These are phyloP conservation scores for Hanseniaspora gamundiae DNA, from an alignment of 1,139 yeast species.

Conservation along the genomic window DNA sequence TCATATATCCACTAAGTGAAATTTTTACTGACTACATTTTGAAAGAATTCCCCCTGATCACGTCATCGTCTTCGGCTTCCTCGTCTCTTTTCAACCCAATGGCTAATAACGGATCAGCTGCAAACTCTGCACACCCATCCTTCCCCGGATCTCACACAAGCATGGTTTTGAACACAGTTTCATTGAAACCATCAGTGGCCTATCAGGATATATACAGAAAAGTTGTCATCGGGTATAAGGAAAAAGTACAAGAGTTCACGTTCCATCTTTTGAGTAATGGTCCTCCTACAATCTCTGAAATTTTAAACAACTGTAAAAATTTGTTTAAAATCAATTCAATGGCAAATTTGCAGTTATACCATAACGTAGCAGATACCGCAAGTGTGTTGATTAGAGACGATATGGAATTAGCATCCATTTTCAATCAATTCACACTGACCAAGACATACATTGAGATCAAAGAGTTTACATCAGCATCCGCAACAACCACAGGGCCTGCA, in stretches of 20 bases:
- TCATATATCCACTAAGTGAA: conserved; percentile 52
- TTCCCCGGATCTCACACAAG: background rate
- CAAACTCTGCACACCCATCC: background rate
- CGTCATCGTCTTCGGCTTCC: background rate
- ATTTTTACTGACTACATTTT: conserved; percentile 52
- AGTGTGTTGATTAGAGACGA: conserved; percentile 16
- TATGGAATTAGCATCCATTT: conserved; percentile 17
- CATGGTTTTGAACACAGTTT: conserved; percentile 17
- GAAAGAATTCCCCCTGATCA: conserved; percentile 43
- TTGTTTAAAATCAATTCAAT: background rate
- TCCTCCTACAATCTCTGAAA: conserved; percentile 23
- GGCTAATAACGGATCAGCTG: background rate
- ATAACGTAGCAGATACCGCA: conserved; percentile 9
- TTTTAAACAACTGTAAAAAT: conserved; percentile 18
- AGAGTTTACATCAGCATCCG: conserved; percentile 8
- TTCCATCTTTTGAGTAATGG: conserved; percentile 25
- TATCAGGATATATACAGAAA: conserved; percentile 22
- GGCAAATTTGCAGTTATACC: conserved; percentile 14
- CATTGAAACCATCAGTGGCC: conserved; percentile 24
- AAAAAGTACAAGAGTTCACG: conserved; percentile 20
- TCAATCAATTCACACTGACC: conserved; percentile 17
- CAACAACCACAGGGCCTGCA: conserved; percentile 3
- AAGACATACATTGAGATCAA: conserved; percentile 18
- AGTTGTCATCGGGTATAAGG: conserved; percentile 20
- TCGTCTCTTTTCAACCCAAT: background rate